A percentile compares a stretch with the other conserved stretches of the same genome.
These are phyloP conservation scores for Suhomyces vadensis DNA, from an alignment of 805 yeast genomes.

Conservation along the genomic window DNA sequence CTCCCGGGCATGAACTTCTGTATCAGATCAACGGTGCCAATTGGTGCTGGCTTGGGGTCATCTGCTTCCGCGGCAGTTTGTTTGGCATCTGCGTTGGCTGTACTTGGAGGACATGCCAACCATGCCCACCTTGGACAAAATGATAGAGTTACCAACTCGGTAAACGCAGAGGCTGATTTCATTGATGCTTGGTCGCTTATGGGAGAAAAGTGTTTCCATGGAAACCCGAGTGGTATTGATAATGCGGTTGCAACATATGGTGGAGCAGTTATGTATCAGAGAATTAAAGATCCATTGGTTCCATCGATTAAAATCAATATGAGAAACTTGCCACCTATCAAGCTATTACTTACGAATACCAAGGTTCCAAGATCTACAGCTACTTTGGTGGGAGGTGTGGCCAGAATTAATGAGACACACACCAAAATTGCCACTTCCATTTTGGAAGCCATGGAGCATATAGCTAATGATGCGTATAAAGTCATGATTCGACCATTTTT, in stretches of 20 bases:
- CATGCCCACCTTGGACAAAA: constrained; percentile 34
- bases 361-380: constrained; percentile 87
- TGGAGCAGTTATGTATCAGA: constrained; percentile 89
- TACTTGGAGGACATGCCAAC: constrained; percentile 56
- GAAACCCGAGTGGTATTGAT: constrained; percentile 95
- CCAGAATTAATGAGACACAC: constrained; percentile 49
- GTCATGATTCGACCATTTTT: constrained; percentile 56
- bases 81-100: constrained; percentile 69
- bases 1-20: constrained; percentile 58
- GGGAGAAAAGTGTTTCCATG: constrained; percentile 95
- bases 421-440: constrained; percentile 60
- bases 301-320: constrained; percentile 68
- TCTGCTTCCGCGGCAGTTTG: constrained; percentile 90
- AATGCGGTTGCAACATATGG: constrained; percentile 95
- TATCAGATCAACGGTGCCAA: constrained; percentile 82
- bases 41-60: constrained; percentile 96
- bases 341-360: constrained; percentile 79
- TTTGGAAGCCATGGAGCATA: constrained; percentile 71
- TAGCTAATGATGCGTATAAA: constrained; percentile 72
- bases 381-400: constrained; percentile 75
- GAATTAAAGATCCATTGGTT: constrained; percentile 49
- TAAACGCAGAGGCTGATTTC: constrained; percentile 49
- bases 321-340: constrained; percentile 71
- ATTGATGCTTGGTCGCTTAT: constrained; percentile 86
- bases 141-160: constrained; percentile 33